These are phyloP conservation scores for Hyaloscypha hepaticicola DNA, from an alignment of 495 filamentous ascomycete genomes.

Conservation along the genomic window DNA sequence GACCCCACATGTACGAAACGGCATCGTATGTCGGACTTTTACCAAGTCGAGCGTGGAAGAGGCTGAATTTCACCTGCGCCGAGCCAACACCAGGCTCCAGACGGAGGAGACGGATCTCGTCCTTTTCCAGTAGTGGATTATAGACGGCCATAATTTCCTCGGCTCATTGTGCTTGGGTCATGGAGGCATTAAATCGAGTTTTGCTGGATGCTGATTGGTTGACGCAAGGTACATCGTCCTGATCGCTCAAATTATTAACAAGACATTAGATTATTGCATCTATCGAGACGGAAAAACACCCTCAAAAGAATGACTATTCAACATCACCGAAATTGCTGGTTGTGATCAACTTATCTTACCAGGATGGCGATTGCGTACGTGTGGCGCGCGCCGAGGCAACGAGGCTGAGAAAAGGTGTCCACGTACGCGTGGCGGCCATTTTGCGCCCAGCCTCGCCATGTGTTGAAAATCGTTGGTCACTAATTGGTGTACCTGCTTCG, in stretches of 20 bases:
- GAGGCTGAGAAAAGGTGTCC: too few relatives aligned
- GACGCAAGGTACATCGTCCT: not conserved
- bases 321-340: not conserved
- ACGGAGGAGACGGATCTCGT: slow-evolving; percentile 12
- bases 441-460: not conserved
- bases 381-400: too few relatives aligned
- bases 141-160: not conserved
- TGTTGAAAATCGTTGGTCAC: not conserved
- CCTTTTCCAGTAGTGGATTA: not conserved
- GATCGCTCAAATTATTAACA: not conserved
- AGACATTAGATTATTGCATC: not conserved
- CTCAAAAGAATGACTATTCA: not conserved
- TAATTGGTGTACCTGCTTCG: not conserved
- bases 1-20: slow-evolving; percentile 9
- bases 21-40: slow-evolving; percentile 6
- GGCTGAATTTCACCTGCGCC: not conserved
- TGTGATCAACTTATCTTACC: not conserved
- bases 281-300: not conserved
- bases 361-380: not conserved
- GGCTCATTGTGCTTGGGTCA: not conserved
- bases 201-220: slow-evolving; percentile 11
- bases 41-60: slow-evolving; percentile 5
- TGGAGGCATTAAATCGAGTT: not conserved
- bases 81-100: not conserved
- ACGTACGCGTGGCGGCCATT: too few relatives aligned